phyloP scores from a whole-genome alignment of 1,284 basidiomycete genomes.

The Naganishia liquefaciens region DNA sequence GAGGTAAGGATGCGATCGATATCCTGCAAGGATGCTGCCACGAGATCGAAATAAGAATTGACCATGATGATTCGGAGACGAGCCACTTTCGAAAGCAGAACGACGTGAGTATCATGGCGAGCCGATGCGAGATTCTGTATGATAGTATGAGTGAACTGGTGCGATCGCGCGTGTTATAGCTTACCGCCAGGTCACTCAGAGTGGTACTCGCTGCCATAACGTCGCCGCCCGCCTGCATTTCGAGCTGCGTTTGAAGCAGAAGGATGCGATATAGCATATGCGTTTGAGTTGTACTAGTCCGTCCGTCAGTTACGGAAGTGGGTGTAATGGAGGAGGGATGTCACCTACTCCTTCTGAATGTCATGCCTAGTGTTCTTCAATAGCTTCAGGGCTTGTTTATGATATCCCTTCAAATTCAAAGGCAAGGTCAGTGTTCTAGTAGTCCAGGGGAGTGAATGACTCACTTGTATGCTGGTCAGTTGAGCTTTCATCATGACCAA shows the following conservation, averaged over 20 bases:
- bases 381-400: constrained; percentile 22
- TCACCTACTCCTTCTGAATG: constrained; percentile 31
- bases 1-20: constrained; percentile 17
- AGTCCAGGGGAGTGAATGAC: not conserved
- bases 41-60: constrained; percentile 33
- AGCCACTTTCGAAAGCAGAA: constrained; percentile 20
- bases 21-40: constrained; percentile 10
- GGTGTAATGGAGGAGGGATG: not conserved
- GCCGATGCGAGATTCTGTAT: constrained; percentile 19
- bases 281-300: constrained; percentile 13
- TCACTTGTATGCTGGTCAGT: constrained; percentile 30
- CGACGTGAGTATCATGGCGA: constrained; percentile 25
- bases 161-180: not conserved
- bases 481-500: constrained; percentile 30
- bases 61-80: constrained; percentile 28
- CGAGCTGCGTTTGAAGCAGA: constrained; percentile 25
- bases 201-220: constrained; percentile 26
- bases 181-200: constrained; percentile 21
- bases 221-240: constrained; percentile 26
- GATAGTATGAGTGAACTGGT: not conserved
- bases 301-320: not conserved
- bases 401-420: constrained; percentile 9
- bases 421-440: not conserved
- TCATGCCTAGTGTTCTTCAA: constrained; percentile 17
- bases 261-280: constrained; percentile 27